These are phyloP conservation scores for Guadua angustifolia DNA, from an alignment of 176 grass and related monocot genomes.

Conservation along the genomic window DNA sequence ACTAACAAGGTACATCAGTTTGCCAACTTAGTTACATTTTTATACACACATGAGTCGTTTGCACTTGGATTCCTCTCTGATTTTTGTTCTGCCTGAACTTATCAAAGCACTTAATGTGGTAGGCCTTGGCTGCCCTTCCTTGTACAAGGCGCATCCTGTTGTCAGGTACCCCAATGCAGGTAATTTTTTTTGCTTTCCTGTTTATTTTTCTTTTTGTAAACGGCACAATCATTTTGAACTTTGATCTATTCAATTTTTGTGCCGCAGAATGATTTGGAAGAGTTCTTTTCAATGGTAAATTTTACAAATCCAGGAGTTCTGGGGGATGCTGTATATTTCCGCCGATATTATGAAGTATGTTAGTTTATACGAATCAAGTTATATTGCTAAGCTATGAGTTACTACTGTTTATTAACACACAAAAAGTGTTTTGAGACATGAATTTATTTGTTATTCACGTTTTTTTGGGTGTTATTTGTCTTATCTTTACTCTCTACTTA, in stretches of 20 bases:
- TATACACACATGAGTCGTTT: neutral
- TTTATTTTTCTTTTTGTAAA: slow-evolving; percentile 10
- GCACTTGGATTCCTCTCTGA: slow-evolving; percentile 12
- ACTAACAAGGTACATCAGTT: slow-evolving; percentile 76
- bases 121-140: slow-evolving; percentile 92
- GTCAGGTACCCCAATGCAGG: slow-evolving; percentile 98
- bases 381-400: slow-evolving; percentile 31
- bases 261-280: slow-evolving; percentile 92
- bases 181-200: slow-evolving; percentile 40
- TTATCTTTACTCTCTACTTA: slow-evolving; percentile 39
- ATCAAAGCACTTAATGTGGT: slow-evolving; percentile 28
- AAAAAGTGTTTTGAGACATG: neutral
- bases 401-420: neutral
- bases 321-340: slow-evolving; percentile 80
- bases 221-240: neutral
- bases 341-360: slow-evolving; percentile 87
- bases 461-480: neutral
- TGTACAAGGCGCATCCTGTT: slow-evolving; percentile 87
- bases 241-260: slow-evolving; percentile 36
- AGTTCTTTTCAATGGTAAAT: slow-evolving; percentile 98
- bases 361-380: neutral
- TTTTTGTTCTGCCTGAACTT: slow-evolving; percentile 35
- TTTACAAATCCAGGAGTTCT: slow-evolving; percentile 97
- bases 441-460: neutral
- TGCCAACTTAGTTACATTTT: slow-evolving; percentile 21